phyloP scores from a whole-genome alignment of 2,329 filamentous ascomycete species.

The Colletotrichum camelliae region DNA sequence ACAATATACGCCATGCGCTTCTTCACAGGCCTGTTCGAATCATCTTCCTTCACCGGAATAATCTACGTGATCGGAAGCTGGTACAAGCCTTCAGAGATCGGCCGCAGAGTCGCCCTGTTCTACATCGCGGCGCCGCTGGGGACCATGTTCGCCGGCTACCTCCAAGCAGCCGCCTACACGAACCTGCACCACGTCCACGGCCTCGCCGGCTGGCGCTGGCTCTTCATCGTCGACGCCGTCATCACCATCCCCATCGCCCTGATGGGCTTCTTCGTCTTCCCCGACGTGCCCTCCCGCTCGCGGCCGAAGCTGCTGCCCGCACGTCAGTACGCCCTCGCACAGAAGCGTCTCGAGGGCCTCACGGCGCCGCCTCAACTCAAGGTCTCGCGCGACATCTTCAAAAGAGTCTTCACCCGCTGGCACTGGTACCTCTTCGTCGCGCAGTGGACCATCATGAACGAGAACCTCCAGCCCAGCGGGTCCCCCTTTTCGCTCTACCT shows the following conservation, averaged over 20 bases:
- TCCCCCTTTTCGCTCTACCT: slow-evolving; percentile 46
- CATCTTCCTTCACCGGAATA: slow-evolving; percentile 30
- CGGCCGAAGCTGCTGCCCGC: slow-evolving; percentile 35
- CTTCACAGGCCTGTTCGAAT: slow-evolving; percentile 47
- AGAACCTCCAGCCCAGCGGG: slow-evolving; percentile 37
- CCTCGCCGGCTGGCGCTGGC: slow-evolving; percentile 56
- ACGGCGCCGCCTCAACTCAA: slow-evolving; percentile 34
- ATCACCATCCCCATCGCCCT: slow-evolving; percentile 61
- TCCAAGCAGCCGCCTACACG: slow-evolving; percentile 60
- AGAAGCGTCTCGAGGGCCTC: slow-evolving; percentile 30
- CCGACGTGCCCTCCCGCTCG: slow-evolving; percentile 33
- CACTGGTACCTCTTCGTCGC: slow-evolving; percentile 43
- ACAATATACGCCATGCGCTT: slow-evolving; percentile 47
- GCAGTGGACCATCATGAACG: slow-evolving; percentile 42
- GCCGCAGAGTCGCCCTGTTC: slow-evolving; percentile 56
- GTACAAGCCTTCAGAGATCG: slow-evolving; percentile 43
- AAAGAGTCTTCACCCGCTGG: slow-evolving; percentile 41
- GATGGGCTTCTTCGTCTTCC: slow-evolving; percentile 43
- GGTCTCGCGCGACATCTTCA: slow-evolving; percentile 38
- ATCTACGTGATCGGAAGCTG: slow-evolving; percentile 47
- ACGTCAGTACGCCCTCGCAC: slow-evolving; percentile 32
- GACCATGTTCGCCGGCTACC: slow-evolving; percentile 60
- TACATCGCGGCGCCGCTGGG: slow-evolving; percentile 56
- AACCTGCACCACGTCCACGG: slow-evolving; percentile 55
- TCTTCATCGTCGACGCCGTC: slow-evolving; percentile 65